Conservation (phyloP, 2,329 filamentous ascomycete species). For the Fusarium sp. region DNA sequence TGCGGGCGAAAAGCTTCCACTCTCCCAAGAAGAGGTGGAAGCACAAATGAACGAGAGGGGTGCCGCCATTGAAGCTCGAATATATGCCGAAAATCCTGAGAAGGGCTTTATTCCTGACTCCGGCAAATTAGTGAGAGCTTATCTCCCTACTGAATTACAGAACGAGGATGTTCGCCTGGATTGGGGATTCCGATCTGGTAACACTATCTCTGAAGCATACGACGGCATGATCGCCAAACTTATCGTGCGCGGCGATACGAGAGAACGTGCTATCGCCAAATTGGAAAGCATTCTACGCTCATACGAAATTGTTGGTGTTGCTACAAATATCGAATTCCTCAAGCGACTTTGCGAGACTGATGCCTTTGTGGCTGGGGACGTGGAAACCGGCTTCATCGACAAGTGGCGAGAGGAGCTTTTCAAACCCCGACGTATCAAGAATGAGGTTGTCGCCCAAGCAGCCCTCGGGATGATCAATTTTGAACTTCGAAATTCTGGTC, state of each 20-base stretch:
- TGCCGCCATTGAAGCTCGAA: conserved; percentile 92
- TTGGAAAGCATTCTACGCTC: conserved; percentile 80
- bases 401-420: conserved; percentile 87
- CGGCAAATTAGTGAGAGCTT: conserved; percentile 83
- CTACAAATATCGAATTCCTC: conserved; percentile 96
- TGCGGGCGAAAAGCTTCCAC: conserved; percentile 63
- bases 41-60: conserved; percentile 76
- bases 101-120: conserved; percentile 95
- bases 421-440: conserved; percentile 62
- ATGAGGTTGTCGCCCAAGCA: conserved; percentile 86
- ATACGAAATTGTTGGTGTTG: conserved; percentile 91
- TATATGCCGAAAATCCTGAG: conserved; percentile 95
- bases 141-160: conserved; percentile 69
- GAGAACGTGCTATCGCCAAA: conserved; percentile 83
- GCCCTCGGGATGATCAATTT: conserved; percentile 76
- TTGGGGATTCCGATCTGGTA: conserved; percentile 89
- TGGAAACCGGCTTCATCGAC: conserved; percentile 96
- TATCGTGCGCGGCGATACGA: conserved; percentile 83
- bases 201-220: conserved; percentile 92
- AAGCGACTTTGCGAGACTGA: conserved; percentile 84
- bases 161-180: conserved; percentile 83
- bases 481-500: conserved; percentile 50
- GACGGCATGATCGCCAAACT: conserved; percentile 99
- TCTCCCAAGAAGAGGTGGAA: conserved; percentile 72
- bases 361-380: conserved; percentile 84